These are phyloP conservation scores for Neolentinus lepideus DNA, from an alignment of 1,284 basidiomycete species.

Conservation along the genomic window DNA sequence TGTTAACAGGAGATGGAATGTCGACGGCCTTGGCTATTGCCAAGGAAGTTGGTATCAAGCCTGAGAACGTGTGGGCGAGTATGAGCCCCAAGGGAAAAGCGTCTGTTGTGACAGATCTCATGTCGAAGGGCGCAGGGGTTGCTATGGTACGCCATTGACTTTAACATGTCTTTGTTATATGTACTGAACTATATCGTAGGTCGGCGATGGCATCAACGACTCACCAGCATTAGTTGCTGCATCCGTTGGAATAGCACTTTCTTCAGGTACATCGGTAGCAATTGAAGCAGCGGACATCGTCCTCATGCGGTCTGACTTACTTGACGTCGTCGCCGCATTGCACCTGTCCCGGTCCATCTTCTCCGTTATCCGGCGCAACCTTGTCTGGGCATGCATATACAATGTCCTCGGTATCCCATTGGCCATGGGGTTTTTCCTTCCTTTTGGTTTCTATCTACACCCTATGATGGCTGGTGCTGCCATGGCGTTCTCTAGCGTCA, in stretches of 20 bases:
- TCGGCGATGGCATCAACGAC: conserved; percentile 99
- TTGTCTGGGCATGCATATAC: conserved; percentile 91
- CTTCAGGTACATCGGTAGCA: conserved; percentile 93
- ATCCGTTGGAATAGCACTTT: conserved; percentile 93
- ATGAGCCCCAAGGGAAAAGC: conserved; percentile 95
- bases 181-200: conserved; percentile 36
- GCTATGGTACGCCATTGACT: conserved; percentile 66
- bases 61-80: conserved; percentile 77
- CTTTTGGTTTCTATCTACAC: conserved; percentile 88
- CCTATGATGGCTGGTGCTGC: conserved; percentile 98
- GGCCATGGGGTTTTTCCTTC: conserved; percentile 95
- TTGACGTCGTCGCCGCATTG: conserved; percentile 95
- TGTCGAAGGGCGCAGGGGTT: conserved; percentile 62
- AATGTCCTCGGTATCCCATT: conserved; percentile 95
- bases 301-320: conserved; percentile 91
- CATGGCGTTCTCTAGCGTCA: conserved; percentile 97
- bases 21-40: conserved; percentile 83
- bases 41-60: conserved; percentile 76
- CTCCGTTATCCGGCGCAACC: conserved; percentile 82
- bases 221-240: conserved; percentile 94
- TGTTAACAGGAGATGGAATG: conserved; percentile 88
- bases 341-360: conserved; percentile 90
- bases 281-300: conserved; percentile 98
- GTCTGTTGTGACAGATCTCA: conserved; percentile 71
- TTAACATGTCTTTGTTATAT: conserved; percentile 5